A percentile compares a stretch with the other conserved stretches of the same genome.
These are phyloP conservation scores for Boletellus sp. DNA, from an alignment of 768 basidiomycete genomes.

Conservation along the genomic window DNA sequence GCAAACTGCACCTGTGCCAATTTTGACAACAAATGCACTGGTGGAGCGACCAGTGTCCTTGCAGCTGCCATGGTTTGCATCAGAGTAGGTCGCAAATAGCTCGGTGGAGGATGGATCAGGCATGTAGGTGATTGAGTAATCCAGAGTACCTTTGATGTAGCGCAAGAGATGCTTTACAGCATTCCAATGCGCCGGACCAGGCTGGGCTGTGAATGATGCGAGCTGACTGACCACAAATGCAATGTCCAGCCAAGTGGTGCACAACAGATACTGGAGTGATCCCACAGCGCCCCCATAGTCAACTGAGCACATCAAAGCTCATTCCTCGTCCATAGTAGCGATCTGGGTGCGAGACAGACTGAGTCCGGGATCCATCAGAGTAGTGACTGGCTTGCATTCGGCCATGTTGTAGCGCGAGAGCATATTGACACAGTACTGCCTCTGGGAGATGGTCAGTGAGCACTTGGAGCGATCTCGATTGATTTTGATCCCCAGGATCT, in stretches of 20 bases:
- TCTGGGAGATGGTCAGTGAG: constrained; percentile 18
- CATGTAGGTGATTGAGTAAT: no score
- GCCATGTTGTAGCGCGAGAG: no score
- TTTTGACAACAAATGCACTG: not conserved
- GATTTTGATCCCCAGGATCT: constrained; percentile 25
- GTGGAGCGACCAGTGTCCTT: not conserved
- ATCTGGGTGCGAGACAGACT: no score
- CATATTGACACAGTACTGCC: constrained; percentile 11
- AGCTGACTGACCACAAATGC: no score
- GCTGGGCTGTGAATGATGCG: no score
- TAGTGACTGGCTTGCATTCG: no score
- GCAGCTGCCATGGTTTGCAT: constrained; percentile 1
- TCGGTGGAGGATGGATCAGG: no score
- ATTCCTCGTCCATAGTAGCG: no score
- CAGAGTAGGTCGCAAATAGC: not conserved
- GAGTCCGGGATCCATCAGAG: no score
- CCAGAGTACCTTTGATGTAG: no score
- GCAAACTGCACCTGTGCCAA: constrained; percentile 20
- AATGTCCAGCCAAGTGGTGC: not conserved
- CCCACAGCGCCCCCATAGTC: not conserved
- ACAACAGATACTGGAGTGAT: not conserved
- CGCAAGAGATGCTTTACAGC: no score
- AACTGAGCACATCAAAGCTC: not conserved
- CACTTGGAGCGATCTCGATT: constrained; percentile 2
- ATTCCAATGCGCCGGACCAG: no score